Percentiles rank a stretch among this genome's conserved stretches.
These are phyloP conservation scores for Botryotinia convoluta DNA, from an alignment of 2,329 filamentous ascomycete genomes.

Conservation along the genomic window DNA sequence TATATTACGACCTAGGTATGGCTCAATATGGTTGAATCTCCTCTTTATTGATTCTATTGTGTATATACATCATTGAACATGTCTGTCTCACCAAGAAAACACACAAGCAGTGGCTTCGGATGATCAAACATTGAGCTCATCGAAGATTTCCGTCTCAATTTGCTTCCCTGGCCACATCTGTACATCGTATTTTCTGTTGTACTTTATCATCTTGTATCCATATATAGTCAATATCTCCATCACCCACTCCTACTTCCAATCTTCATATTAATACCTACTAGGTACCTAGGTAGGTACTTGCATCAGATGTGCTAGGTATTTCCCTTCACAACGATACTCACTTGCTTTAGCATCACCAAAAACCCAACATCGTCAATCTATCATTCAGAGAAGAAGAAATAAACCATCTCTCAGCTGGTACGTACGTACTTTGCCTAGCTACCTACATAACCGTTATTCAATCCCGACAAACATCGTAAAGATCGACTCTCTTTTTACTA, in stretches of 20 bases:
- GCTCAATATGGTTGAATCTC: background rate
- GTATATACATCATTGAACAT: background rate
- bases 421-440: background rate
- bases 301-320: background rate
- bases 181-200: no score
- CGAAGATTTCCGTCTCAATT: background rate
- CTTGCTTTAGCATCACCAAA: background rate
- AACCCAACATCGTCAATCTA: background rate
- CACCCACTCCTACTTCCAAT: background rate
- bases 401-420: background rate
- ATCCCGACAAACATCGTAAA: background rate
- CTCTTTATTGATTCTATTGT: background rate
- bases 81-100: background rate
- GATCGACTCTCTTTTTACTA: background rate
- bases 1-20: background rate
- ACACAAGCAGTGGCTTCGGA: background rate
- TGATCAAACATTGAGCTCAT: background rate
- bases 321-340: background rate
- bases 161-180: background rate
- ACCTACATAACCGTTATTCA: background rate
- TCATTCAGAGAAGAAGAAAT: background rate
- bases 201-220: background rate
- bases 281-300: background rate
- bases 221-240: background rate
- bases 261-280: background rate